phyloP scores from a whole-genome alignment of 805 yeast genomes.

The Candida hispaniensis region DNA sequence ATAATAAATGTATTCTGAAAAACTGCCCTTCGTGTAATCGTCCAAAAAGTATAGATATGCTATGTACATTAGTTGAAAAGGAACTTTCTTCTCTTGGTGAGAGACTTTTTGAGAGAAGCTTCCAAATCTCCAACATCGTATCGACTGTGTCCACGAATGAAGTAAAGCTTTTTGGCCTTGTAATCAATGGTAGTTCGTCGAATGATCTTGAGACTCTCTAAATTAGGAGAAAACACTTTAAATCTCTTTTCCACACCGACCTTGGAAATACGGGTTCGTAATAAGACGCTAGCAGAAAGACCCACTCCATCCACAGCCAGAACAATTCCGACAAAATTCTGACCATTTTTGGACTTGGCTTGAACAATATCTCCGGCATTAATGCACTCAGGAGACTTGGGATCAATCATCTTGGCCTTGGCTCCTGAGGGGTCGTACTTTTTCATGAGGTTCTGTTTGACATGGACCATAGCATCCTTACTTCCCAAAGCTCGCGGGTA shows the following conservation, averaged over 20 bases:
- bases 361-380: conserved; percentile 77
- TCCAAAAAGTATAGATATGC: conserved; percentile 2
- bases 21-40: too few relatives aligned
- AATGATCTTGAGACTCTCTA: conserved; percentile 66
- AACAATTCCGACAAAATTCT: conserved; percentile 64
- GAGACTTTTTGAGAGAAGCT: conserved; percentile 24
- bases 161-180: conserved; percentile 78
- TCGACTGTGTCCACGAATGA: conserved; percentile 52
- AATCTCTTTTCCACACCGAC: conserved; percentile 79
- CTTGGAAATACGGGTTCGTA: conserved; percentile 73
- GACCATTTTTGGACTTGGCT: conserved; percentile 51
- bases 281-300: conserved; percentile 60
- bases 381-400: conserved; percentile 39
- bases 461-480: conserved; percentile 33
- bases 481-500: conserved; percentile 27
- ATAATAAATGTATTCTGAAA: too few relatives aligned
- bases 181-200: conserved; percentile 63
- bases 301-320: conserved; percentile 65
- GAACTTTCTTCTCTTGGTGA: conserved; percentile 17
- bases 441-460: conserved; percentile 42
- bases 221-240: conserved; percentile 68
- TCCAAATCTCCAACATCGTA: conserved; percentile 30
- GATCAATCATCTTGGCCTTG: conserved; percentile 47
- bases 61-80: conserved; percentile 16
- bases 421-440: conserved; percentile 63